These are phyloP conservation scores for Elymus sibiricus DNA, from an alignment of 176 grass and related monocot genomes.

Conservation along the genomic window DNA sequence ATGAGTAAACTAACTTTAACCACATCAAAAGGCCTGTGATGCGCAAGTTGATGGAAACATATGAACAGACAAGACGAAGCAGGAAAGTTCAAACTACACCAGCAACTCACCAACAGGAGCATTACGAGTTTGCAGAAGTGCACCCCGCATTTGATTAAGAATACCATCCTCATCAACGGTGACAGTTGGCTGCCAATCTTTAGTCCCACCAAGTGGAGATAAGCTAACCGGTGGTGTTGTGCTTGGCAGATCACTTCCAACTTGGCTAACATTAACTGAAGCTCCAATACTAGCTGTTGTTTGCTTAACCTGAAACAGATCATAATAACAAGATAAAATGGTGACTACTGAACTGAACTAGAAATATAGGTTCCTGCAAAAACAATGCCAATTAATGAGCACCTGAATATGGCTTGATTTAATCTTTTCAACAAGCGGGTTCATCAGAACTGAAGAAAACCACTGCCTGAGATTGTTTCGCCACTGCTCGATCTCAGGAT, in stretches of 20 bases:
- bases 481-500: conserved; percentile 90
- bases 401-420: conserved; percentile 88
- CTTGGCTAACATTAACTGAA: conserved; percentile 83
- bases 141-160: conserved; percentile 63
- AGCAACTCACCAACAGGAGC: conserved; percentile 59
- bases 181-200: conserved; percentile 82
- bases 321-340: conserved; percentile 12
- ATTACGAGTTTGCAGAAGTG: conserved; percentile 66
- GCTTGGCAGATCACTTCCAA: conserved; percentile 67
- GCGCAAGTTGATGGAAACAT: background rate
- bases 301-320: conserved; percentile 80
- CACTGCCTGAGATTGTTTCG: conserved; percentile 85
- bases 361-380: conserved; percentile 5
- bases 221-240: conserved; percentile 46
- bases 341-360: conserved; percentile 8
- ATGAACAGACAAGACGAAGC: background rate
- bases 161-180: conserved; percentile 80
- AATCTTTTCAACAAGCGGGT: conserved; percentile 75
- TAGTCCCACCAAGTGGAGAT: conserved; percentile 70
- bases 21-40: background rate
- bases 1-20: conserved; percentile 1
- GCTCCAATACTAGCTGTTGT: conserved; percentile 54
- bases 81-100: conserved; percentile 10
- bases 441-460: conserved; percentile 88
- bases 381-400: conserved; percentile 14